phyloP scores from a whole-genome alignment of 192 early-diverging fungal species.

The Coemansia sp. region DNA sequence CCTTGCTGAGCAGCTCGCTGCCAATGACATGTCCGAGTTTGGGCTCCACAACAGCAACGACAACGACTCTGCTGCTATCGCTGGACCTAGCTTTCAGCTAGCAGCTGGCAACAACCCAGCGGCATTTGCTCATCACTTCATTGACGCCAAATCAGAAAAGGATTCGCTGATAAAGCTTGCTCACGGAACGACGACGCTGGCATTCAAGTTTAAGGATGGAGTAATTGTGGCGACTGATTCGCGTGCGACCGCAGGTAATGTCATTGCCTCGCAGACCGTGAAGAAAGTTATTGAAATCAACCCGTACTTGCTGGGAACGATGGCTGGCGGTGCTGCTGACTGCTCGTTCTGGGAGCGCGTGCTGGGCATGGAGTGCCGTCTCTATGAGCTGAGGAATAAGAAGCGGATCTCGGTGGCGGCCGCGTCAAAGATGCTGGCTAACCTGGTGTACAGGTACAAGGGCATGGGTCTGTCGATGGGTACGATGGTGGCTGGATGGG shows the following conservation, averaged over 20 bases:
- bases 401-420: constrained; percentile 98
- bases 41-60: neutral
- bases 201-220: constrained; percentile 95
- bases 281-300: constrained; percentile 99
- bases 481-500: constrained; percentile 99
- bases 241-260: constrained; percentile 86
- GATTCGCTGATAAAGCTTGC: constrained; percentile 87
- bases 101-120: constrained; percentile 68
- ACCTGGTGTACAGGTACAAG: constrained; percentile 98
- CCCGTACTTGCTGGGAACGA: constrained; percentile 95
- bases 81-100: constrained; percentile 36
- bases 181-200: constrained; percentile 98
- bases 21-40: constrained; percentile 13
- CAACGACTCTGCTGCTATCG: neutral
- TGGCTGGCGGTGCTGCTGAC: constrained; percentile 99
- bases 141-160: constrained; percentile 70
- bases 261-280: constrained; percentile 87
- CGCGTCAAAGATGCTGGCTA: constrained; percentile 94
- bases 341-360: constrained; percentile 99
- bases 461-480: constrained; percentile 99
- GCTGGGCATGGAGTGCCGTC: constrained; percentile 88
- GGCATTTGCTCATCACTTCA: constrained; percentile 83
- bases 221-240: constrained; percentile 97
- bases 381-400: constrained; percentile 98
- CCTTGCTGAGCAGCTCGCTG: constrained; percentile 39